phyloP scores from a whole-genome alignment of 2,329 filamentous ascomycete genomes.

The Thielaviopsis populi region DNA sequence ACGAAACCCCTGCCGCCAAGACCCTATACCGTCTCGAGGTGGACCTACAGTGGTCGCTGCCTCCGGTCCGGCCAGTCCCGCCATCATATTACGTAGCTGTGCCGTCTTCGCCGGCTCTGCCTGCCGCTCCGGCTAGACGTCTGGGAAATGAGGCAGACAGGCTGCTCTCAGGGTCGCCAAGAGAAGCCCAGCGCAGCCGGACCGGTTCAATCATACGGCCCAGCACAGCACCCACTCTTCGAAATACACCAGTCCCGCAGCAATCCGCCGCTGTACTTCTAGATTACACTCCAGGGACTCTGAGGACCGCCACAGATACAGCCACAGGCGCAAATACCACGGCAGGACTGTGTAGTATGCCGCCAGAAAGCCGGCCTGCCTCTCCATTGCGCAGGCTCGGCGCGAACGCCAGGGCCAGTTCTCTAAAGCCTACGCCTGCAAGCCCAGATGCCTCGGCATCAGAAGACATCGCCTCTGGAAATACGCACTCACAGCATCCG shows the following conservation, averaged over 20 bases:
- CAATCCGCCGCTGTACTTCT: background rate
- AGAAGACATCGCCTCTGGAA: too few species aligned
- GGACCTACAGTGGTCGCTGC: conserved; percentile 4
- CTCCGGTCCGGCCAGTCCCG: background rate
- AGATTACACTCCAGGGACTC: background rate
- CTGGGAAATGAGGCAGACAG: background rate
- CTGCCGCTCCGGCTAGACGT: background rate
- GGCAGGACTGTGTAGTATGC: background rate
- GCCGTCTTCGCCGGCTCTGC: background rate
- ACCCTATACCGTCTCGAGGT: conserved; percentile 10
- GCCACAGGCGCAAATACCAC: background rate
- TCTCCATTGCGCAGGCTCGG: too few species aligned
- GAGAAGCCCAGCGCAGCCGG: background rate
- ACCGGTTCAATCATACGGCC: background rate
- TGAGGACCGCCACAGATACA: background rate
- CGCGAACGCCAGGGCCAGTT: too few species aligned
- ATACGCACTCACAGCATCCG: too few species aligned
- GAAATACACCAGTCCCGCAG: background rate
- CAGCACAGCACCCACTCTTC: background rate
- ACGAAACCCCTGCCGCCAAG: background rate
- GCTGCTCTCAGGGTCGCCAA: background rate
- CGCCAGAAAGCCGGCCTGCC: too few species aligned
- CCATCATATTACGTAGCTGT: background rate
- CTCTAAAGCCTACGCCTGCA: too few species aligned
- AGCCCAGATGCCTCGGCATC: too few species aligned